Percentiles rank a stretch among this genome's conserved stretches.
Evolutionary conservation across 2,329 filamentous ascomycete species (phyloP).

Genomic region (Xylariaceae sp.): DNA sequence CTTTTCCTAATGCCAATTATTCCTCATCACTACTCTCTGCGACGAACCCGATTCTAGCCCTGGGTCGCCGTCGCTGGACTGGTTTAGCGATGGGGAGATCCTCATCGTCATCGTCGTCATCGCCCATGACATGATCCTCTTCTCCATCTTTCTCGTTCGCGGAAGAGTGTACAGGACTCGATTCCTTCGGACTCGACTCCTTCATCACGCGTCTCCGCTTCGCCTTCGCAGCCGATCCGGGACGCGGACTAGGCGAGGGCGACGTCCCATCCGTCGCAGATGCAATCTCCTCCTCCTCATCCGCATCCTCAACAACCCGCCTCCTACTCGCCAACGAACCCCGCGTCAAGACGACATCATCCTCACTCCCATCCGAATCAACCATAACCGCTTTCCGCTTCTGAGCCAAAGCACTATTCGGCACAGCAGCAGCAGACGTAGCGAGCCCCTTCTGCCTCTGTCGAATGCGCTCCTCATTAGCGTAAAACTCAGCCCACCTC

Average conservation of each 20-base stretch:
- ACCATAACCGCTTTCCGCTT: slow-evolving; percentile 32
- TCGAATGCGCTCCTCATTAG: slow-evolving; percentile 61
- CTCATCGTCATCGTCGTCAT: slow-evolving; percentile 37
- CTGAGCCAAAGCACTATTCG: neutral
- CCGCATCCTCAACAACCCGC: neutral
- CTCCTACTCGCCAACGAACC: slow-evolving; percentile 15
- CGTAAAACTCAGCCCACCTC: slow-evolving; percentile 63
- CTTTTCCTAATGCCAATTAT: slow-evolving; percentile 20
- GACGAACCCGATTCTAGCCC: slow-evolving; percentile 50
- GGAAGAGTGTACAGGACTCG: slow-evolving; percentile 10
- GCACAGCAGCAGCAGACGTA: slow-evolving; percentile 14
- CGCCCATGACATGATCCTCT: slow-evolving; percentile 20
- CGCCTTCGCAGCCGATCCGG: slow-evolving; percentile 16
- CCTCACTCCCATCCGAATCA: slow-evolving; percentile 30
- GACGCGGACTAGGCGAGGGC: slow-evolving; percentile 37
- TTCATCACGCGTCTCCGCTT: slow-evolving; percentile 31
- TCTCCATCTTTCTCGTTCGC: slow-evolving; percentile 16
- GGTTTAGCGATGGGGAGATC: slow-evolving; percentile 36
- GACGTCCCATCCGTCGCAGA: slow-evolving; percentile 35
- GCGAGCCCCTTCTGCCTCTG: slow-evolving; percentile 44
- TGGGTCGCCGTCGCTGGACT: slow-evolving; percentile 36
- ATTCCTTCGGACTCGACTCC: slow-evolving; percentile 21
- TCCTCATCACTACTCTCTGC: slow-evolving; percentile 57
- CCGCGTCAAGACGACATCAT: slow-evolving; percentile 25
- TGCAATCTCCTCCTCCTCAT: slow-evolving; percentile 1